Evolutionary conservation across 2,329 filamentous ascomycete species (phyloP), one percentile per base, ranked within the genome.

Genomic region (Pseudogymnoascus sp.): DNA sequence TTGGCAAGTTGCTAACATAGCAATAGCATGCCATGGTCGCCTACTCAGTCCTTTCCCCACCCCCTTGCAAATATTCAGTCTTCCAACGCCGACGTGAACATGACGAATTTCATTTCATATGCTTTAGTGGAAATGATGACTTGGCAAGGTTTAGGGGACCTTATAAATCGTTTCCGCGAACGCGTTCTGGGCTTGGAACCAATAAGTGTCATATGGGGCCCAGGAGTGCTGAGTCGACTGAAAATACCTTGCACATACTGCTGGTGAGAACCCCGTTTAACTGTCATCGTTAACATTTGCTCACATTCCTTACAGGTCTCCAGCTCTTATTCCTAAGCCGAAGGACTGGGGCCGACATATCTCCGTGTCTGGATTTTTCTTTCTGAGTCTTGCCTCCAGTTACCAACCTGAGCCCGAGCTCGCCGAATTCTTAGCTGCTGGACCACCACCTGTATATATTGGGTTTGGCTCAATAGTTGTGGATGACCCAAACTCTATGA

Each of bases 61-160:
- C 90, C 90, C 0, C 73, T 93, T 60, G 89, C 89, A 8, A 91
- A 86, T 70, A 88, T 93, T 73, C 89, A 88, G 70, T 82, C 82
- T 65, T 85, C 82, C 14, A 90, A 91, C 66, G 83, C 91, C 7
- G 88, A 92, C 68, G 80, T 83, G 1, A 85, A 84, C 18, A 90
- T 90, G 71, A 85, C 87, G 11, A 95, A 93, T 73, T 91, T 90
- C 71, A 90, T 93, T 72, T 88, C 85, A 1, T 95, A 93, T 71
- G 86, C 88, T 0, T 76, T 93, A 37, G 88, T 93, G 1, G 90
- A 93, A 72, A 88, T 91, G 84, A 90, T 93, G 82, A 89, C 91
- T 1, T 96, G 92, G 92, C 91, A 96, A 74, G 93, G 92, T 0
- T 79, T 93, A 0, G 90, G 90, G 2, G 90, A 93, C 72, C 76